Evolutionary conservation across 2,329 filamentous ascomycete genomes (phyloP).

Genomic region (Leptographium lundbergii): DNA sequence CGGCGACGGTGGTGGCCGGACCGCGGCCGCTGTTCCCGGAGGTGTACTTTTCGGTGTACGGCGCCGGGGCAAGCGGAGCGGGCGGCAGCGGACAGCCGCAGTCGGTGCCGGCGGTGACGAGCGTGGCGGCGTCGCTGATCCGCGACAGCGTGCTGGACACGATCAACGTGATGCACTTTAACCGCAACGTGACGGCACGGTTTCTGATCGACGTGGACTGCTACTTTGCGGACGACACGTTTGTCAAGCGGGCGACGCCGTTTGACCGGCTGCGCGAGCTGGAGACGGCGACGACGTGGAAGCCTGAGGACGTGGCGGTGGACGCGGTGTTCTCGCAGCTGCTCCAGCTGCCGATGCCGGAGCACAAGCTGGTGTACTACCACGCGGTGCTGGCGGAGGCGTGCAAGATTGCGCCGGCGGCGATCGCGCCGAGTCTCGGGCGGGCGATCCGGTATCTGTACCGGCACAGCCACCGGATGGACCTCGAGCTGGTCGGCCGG

Average conservation of each 20-base stretch:
- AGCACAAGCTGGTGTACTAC: conserved; percentile 94
- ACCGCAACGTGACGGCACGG: conserved; percentile 74
- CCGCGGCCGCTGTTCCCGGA: conserved; percentile 76
- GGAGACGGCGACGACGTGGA: conserved; percentile 67
- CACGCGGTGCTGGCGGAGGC: conserved; percentile 89
- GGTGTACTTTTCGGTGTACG: conserved; percentile 84
- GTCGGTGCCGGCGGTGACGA: conserved; percentile 67
- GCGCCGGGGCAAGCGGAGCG: neutral
- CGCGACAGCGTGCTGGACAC: conserved; percentile 82
- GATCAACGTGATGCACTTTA: conserved; percentile 88
- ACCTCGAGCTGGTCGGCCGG: conserved; percentile 73
- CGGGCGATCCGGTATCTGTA: conserved; percentile 89
- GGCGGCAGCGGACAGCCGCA: conserved; percentile 43
- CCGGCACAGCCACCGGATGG: conserved; percentile 66
- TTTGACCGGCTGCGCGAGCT: conserved; percentile 77
- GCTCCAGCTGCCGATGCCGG: conserved; percentile 71
- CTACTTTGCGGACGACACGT: conserved; percentile 81
- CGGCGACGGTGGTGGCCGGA: conserved; percentile 62
- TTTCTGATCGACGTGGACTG: conserved; percentile 90
- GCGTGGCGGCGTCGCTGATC: conserved; percentile 70
- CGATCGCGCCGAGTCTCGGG: conserved; percentile 89
- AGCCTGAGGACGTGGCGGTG: conserved; percentile 94
- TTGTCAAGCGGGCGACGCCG: conserved; percentile 83
- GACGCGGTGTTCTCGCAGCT: conserved; percentile 95
- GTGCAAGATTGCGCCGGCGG: conserved; percentile 89